Evolutionary conservation across 2,329 filamentous ascomycete species (phyloP).

Genomic region (Zymoseptoria tritici): DNA sequence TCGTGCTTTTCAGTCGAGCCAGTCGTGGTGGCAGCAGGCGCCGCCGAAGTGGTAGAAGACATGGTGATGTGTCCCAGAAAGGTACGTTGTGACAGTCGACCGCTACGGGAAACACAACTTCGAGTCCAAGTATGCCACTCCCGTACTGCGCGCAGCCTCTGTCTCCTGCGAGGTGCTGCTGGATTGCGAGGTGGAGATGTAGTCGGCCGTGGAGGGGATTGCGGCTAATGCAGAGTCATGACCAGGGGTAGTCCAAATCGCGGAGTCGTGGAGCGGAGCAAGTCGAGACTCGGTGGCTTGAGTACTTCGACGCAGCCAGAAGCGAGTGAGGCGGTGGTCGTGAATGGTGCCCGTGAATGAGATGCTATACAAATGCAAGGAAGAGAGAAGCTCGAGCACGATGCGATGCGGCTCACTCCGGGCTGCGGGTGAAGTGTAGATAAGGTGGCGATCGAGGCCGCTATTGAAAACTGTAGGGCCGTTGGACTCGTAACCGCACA

Average conservation of each 20-base stretch:
- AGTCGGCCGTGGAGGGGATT: neutral
- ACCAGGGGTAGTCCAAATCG: neutral
- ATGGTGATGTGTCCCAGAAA: neutral
- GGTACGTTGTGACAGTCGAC: neutral
- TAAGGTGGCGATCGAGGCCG: neutral
- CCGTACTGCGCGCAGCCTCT: neutral
- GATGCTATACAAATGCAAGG: neutral
- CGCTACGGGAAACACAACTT: neutral
- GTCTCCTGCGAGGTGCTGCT: neutral
- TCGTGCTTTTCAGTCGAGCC: slow-evolving; percentile 4
- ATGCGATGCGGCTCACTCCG: neutral
- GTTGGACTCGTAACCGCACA: neutral
- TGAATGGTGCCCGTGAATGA: neutral
- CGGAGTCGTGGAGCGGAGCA: neutral
- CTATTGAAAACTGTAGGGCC: neutral
- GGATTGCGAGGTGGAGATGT: neutral
- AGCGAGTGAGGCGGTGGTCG: neutral
- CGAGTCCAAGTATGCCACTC: neutral
- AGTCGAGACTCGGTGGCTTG: neutral
- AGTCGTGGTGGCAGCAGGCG: slow-evolving; percentile 2
- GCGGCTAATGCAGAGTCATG: neutral
- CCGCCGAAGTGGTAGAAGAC: neutral
- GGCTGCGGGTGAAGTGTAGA: neutral
- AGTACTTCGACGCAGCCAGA: neutral
- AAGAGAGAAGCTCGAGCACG: neutral